Conservation (phyloP, 1,284 basidiomycete genomes). For the Ustilago esculenta region DNA sequence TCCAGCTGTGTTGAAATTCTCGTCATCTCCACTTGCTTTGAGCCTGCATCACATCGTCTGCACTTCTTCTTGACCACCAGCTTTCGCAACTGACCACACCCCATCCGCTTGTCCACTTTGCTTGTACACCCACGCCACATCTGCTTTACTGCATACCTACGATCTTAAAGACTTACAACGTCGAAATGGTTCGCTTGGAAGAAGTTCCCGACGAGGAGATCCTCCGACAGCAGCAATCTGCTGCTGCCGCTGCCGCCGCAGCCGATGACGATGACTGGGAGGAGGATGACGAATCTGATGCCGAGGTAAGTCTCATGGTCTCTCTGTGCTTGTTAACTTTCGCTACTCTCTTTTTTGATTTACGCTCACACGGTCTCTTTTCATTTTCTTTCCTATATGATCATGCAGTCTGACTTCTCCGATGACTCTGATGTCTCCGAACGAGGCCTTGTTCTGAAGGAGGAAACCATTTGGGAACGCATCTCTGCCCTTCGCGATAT, state of each 20-base stretch:
- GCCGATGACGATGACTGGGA: slow-evolving; percentile 41
- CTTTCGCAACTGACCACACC: neutral
- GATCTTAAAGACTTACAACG: neutral
- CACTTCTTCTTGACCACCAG: neutral
- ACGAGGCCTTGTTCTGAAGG: slow-evolving; percentile 50
- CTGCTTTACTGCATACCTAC: too few species aligned
- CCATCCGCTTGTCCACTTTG: neutral
- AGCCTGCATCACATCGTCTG: neutral
- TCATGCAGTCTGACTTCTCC: slow-evolving; percentile 46
- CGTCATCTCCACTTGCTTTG: slow-evolving; percentile 29
- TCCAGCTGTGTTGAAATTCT: slow-evolving; percentile 21
- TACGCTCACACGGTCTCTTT: neutral
- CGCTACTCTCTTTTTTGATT: neutral
- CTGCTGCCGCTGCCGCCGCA: slow-evolving; percentile 28
- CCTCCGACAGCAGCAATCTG: slow-evolving; percentile 42
- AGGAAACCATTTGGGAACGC: slow-evolving; percentile 87
- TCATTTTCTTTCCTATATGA: neutral
- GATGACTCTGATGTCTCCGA: slow-evolving; percentile 59
- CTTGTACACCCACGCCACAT: too few species aligned
- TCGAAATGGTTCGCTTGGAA: slow-evolving; percentile 47
- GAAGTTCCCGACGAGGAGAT: slow-evolving; percentile 53
- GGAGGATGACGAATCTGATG: slow-evolving; percentile 45
- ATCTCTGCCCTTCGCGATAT: slow-evolving; percentile 92
- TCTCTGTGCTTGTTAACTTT: too few species aligned
- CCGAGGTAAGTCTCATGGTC: slow-evolving; percentile 42